Conservation (phyloP, 148 eudicot species). For the Fagopyrum esculentum region DNA sequence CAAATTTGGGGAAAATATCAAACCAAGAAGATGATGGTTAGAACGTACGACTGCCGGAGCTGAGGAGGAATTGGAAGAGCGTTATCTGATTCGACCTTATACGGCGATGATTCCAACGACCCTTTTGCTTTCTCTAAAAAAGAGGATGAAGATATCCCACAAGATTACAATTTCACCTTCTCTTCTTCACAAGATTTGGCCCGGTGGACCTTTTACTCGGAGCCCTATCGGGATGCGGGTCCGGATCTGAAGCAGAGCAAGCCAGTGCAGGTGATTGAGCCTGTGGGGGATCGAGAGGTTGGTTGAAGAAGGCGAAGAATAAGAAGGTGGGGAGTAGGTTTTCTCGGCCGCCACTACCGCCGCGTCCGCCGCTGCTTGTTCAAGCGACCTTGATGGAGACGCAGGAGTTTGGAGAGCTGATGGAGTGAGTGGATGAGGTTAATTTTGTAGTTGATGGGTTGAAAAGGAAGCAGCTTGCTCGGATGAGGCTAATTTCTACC, state of each 20-base stretch:
- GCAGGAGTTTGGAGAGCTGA: conserved; percentile 92
- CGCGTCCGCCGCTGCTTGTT: not conserved
- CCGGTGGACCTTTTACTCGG: conserved; percentile 37
- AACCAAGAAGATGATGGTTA: conserved; percentile 53
- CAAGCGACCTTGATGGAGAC: conserved; percentile 84
- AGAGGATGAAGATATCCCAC: conserved; percentile 29
- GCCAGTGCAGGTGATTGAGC: conserved; percentile 24
- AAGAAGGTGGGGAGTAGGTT: conserved; percentile 18
- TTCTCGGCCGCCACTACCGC: conserved; percentile 9
- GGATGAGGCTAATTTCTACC: conserved; percentile 17
- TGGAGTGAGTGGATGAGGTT: conserved; percentile 91
- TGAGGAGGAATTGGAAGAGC: conserved; percentile 34
- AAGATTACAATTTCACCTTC: conserved; percentile 40
- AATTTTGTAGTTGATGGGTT: conserved; percentile 87
- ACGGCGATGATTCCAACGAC: conserved; percentile 32
- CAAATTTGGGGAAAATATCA: not conserved
- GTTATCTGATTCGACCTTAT: conserved; percentile 23
- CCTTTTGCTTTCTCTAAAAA: conserved; percentile 30
- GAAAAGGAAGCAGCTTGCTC: conserved; percentile 44
- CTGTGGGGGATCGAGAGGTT: conserved; percentile 21
- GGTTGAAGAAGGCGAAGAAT: conserved; percentile 25
- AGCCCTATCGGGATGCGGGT: conserved; percentile 12
- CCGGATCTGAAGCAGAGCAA: conserved; percentile 21
- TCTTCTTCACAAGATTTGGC: conserved; percentile 67
- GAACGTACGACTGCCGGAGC: conserved; percentile 73